Evolutionary conservation across 768 basidiomycete genomes (phyloP).

Genomic region (Suillus tomentosus): DNA sequence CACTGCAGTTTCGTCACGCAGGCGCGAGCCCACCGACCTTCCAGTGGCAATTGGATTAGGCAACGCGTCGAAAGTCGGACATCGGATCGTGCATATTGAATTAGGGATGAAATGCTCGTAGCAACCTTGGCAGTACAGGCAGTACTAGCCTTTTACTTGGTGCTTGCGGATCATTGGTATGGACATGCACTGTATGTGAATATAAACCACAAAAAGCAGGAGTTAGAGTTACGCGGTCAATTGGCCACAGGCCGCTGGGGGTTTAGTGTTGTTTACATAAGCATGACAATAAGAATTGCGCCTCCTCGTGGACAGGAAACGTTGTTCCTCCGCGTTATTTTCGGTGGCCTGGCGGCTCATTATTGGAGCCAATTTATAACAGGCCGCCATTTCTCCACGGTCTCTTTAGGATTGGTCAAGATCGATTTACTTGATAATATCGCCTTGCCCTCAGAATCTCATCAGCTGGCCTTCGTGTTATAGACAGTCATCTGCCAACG

Average conservation of each 20-base stretch:
- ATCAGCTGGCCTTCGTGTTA: not conserved
- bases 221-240: not conserved
- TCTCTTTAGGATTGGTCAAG: conserved; percentile 10
- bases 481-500: not conserved
- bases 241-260: not conserved
- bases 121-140: not conserved
- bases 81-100: conserved; percentile 4
- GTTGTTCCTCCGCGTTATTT: conserved; percentile 9
- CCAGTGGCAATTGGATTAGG: not conserved
- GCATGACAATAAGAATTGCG: not conserved
- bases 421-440: conserved; percentile 14
- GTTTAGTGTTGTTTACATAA: conserved; percentile 4
- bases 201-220: not conserved
- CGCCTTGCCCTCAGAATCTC: not conserved
- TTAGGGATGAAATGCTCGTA: not conserved
- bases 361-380: conserved; percentile 13
- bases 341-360: conserved; percentile 3
- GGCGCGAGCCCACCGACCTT: conserved; percentile 6
- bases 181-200: not conserved
- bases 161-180: not conserved
- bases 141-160: not conserved
- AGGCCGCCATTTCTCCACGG: conserved; percentile 5
- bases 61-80: not conserved
- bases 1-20: not conserved
- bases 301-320: conserved; percentile 15